phyloP scores from a whole-genome alignment of 2,329 filamentous ascomycete species.

The Akanthomyces uredinophilus region DNA sequence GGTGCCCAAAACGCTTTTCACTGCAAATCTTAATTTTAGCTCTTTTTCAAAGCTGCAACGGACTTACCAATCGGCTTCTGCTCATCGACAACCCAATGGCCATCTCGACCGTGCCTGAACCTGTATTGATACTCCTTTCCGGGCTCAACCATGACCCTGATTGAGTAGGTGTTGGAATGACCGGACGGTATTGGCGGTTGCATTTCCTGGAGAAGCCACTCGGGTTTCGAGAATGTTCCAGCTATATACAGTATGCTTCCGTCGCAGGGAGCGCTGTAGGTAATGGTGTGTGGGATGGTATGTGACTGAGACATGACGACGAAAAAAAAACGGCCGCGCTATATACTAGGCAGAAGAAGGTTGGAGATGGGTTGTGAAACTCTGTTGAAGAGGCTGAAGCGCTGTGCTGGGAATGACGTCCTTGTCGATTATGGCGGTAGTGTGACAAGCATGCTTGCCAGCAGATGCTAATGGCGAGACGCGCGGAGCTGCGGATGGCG shows the following conservation, averaged over 20 bases:
- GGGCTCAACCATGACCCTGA: conserved; percentile 48
- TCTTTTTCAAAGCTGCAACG: background rate
- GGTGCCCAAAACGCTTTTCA: conserved; percentile 10
- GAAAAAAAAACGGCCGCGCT: background rate
- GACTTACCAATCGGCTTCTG: conserved; percentile 51
- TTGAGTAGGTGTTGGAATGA: conserved; percentile 53
- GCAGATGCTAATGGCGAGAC: background rate
- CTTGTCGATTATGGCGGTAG: background rate
- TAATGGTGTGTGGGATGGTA: conserved; percentile 2
- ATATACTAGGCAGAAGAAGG: background rate
- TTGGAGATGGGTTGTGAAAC: background rate
- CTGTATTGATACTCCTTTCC: conserved; percentile 68
- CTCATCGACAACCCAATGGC: conserved; percentile 69
- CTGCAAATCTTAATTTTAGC: conserved; percentile 1
- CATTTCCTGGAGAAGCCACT: conserved; percentile 67
- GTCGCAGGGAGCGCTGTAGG: conserved; percentile 27
- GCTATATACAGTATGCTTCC: conserved; percentile 65
- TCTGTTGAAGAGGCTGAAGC: conserved; percentile 3
- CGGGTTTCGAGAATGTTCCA: conserved; percentile 61
- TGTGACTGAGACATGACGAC: conserved; percentile 1
- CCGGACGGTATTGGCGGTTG: conserved; percentile 39
- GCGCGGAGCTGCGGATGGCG: background rate
- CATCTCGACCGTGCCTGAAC: conserved; percentile 60
- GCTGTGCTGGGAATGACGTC: background rate
- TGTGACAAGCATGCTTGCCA: background rate